A percentile compares a stretch with the other conserved stretches of the same genome.
phyloP scores from a whole-genome alignment of 192 early-diverging fungal genomes.

The Pilobolus umbonatus region DNA sequence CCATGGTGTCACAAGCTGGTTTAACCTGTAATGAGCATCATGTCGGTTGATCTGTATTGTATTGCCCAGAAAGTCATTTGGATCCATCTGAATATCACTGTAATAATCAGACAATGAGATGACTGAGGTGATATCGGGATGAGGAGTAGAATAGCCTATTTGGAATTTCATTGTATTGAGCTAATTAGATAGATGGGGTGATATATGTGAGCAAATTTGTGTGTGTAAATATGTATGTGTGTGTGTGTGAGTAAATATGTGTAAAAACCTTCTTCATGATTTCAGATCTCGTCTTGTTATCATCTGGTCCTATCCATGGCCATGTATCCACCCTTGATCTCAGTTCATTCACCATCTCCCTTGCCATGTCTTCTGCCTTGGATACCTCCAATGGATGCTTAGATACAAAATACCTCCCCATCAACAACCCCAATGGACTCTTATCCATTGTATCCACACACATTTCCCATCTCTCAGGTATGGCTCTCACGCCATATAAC shows the following conservation, averaged over 20 bases:
- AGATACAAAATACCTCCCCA: slow-evolving; percentile 40
- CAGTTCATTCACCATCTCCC: slow-evolving; percentile 1
- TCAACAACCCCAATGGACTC: slow-evolving; percentile 29
- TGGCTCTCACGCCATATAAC: slow-evolving; percentile 38
- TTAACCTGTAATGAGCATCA: no score
- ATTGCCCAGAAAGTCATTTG: slow-evolving; percentile 6
- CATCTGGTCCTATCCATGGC: no score
- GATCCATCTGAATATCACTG: not conserved
- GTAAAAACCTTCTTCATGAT: slow-evolving; percentile 8
- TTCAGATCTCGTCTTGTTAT: slow-evolving; percentile 1
- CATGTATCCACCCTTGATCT: no score
- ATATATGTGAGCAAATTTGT: no score
- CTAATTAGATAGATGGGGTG: not conserved
- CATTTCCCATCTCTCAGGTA: slow-evolving; percentile 41
- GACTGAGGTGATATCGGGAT: slow-evolving; percentile 2
- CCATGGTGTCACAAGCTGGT: slow-evolving; percentile 22
- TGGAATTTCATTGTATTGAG: slow-evolving; percentile 8
- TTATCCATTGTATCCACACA: slow-evolving; percentile 25
- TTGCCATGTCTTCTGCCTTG: not conserved
- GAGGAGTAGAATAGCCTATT: slow-evolving; percentile 7
- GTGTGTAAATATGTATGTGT: no score
- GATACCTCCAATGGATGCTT: no score
- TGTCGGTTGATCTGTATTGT: slow-evolving; percentile 20
- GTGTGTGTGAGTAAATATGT: no score
- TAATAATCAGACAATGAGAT: slow-evolving; percentile 15